A percentile compares a stretch with the other conserved stretches of the same genome.
Evolutionary conservation across 1,139 yeast species (phyloP).

Genomic region (Meyerozyma elateridarum): DNA sequence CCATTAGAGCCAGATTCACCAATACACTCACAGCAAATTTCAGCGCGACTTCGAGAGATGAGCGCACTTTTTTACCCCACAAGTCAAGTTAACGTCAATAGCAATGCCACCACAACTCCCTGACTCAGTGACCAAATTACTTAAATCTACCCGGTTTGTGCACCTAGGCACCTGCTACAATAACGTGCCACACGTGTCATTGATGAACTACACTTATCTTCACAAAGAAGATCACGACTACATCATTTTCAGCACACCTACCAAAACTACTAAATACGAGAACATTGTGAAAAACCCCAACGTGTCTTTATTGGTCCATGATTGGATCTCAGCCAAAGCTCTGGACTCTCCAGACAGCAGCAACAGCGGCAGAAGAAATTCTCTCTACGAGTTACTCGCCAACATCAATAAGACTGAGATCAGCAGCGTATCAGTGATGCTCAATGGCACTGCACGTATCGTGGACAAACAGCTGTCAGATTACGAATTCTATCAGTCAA

Average conservation of each 20-base stretch:
- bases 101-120: conserved; percentile 25
- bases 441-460: conserved; percentile 65
- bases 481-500: conserved; percentile 52
- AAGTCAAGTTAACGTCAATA: no score
- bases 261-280: conserved; percentile 62
- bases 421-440: conserved; percentile 72
- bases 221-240: conserved; percentile 36
- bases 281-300: conserved; percentile 65
- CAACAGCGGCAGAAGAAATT: conserved; percentile 29
- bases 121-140: conserved; percentile 46
- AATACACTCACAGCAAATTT: no score
- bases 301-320: conserved; percentile 80
- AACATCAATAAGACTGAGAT: conserved; percentile 72
- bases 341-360: conserved; percentile 8
- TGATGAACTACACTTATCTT: conserved; percentile 81
- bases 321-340: conserved; percentile 66
- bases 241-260: conserved; percentile 67
- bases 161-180: conserved; percentile 76
- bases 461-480: conserved; percentile 31
- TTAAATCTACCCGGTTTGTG: conserved; percentile 60
- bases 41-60: no score
- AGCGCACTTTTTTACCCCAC: no score
- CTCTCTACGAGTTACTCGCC: conserved; percentile 59
- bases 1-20: no score
- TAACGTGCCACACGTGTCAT: conserved; percentile 73